phyloP scores from a whole-genome alignment of 306 rosid species.

The Boehmeria nivea region DNA sequence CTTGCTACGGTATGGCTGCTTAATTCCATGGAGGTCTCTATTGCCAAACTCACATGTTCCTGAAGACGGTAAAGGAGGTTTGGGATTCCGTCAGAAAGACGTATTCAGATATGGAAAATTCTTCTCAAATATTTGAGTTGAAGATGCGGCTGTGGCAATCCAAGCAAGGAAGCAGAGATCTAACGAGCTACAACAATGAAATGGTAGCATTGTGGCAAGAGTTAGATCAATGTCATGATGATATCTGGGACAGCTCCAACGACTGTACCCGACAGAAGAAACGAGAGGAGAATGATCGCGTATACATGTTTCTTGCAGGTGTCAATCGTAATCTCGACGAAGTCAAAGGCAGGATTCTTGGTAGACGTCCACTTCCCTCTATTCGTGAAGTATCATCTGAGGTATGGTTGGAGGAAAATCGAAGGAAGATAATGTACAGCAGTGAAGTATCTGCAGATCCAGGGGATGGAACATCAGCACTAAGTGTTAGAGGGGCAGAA shows the following conservation, averaged over 20 bases:
- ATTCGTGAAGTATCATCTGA: too few species aligned
- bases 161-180: neutral
- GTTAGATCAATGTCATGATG: neutral
- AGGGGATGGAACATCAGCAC: neutral
- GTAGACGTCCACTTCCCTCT: too few species aligned
- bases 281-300: neutral
- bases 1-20: neutral
- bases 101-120: too few species aligned
- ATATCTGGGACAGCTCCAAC: neutral
- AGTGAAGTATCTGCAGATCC: neutral
- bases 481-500: neutral
- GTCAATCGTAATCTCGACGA: neutral
- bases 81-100: too few species aligned
- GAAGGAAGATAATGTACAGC: neutral
- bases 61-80: neutral
- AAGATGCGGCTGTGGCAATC: too few species aligned
- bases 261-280: neutral
- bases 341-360: too few species aligned
- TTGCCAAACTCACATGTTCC: neutral
- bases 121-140: too few species aligned
- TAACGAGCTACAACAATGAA: neutral
- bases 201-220: slow-evolving; percentile 1
- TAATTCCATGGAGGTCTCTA: neutral
- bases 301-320: neutral
- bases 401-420: neutral